Base-by-base conservation (phyloP, 805 yeast species). In the Kluyveromyces aestuarii region DNA sequence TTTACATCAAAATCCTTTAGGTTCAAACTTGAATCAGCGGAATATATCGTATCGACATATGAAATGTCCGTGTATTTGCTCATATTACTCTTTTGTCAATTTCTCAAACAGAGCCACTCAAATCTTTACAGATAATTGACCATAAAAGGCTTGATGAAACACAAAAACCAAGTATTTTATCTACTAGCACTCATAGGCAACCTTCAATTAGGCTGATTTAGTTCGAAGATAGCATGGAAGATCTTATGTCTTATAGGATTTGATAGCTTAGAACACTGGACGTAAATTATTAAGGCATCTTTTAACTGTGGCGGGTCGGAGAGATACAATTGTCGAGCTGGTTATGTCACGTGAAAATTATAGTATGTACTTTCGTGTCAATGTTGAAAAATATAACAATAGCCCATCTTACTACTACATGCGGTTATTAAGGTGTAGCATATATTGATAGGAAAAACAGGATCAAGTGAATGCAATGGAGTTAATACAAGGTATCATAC, bases 401-500 rank as follows among this genome's bases (percentile, higher is more conserved):
- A 30, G 35, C 11, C 14, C 35, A 11, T 30, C 14, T 30, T 30
- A 13, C 35, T 11, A 13, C 7, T 11, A 8, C 7, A 11, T 10
- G 14, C 35, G 11, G 14, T 30, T 30, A 7, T 5, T 13, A 30
- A 30, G 25, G 25, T 21, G 25, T 3, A 21, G 6, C 25, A 21
- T 21, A 6, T 21, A 6, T 3, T 21, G 6, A 21, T 6, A 21
- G 25, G 25, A 21, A 6, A 21, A 21, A 21, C 25, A 30, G 7
- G 35, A 7, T 30, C 35, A 18, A 37, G 18, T 37, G 10, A n/a
- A 19, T 37, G 27, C 27, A 37, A 71, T 72, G 75, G 74, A 71
- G 48, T 46, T 70, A 41, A 63, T 72, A 46, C 70, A 68, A 37
- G 74, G 74, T 14, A 55, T 72, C 39, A 69, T 72, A 51, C 67